These are phyloP conservation scores for Conoideocrella luteorostrata DNA, from an alignment of 2,329 filamentous ascomycete genomes.

Conservation along the genomic window DNA sequence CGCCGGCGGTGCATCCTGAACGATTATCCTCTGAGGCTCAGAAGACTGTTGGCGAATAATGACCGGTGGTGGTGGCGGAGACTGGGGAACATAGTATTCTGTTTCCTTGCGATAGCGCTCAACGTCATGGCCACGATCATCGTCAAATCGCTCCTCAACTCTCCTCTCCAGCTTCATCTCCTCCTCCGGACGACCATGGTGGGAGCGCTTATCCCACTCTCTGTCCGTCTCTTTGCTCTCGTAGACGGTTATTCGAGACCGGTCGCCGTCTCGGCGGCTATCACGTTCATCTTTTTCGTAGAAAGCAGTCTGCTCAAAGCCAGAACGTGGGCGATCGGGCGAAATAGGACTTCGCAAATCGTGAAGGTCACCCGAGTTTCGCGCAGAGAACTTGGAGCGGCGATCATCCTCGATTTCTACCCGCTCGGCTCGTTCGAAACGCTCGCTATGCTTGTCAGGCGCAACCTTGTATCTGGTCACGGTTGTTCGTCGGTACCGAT, in stretches of 20 bases:
- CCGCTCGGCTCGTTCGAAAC: slow-evolving; percentile 31
- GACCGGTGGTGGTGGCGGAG: slow-evolving; percentile 44
- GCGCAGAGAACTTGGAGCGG: slow-evolving; percentile 38
- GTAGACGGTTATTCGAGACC: slow-evolving; percentile 28
- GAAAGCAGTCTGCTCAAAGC: slow-evolving; percentile 36
- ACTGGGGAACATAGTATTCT: slow-evolving; percentile 51
- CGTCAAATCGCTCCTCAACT: slow-evolving; percentile 42
- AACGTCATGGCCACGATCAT: slow-evolving; percentile 40
- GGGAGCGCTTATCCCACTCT: slow-evolving; percentile 38
- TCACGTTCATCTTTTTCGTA: slow-evolving; percentile 41
- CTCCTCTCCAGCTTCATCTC: slow-evolving; percentile 51
- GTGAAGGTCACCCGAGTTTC: slow-evolving; percentile 33
- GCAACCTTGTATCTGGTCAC: slow-evolving; percentile 48
- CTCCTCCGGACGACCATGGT: slow-evolving; percentile 37
- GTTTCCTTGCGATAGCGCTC: slow-evolving; percentile 57
- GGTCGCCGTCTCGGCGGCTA: slow-evolving; percentile 19
- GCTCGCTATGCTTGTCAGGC: slow-evolving; percentile 33
- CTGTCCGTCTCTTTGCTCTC: slow-evolving; percentile 27
- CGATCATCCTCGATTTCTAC: slow-evolving; percentile 40
- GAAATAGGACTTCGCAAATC: slow-evolving; percentile 34
- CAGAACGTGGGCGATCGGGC: slow-evolving; percentile 45
- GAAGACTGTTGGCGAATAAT: slow-evolving; percentile 50
- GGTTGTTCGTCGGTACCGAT: slow-evolving; percentile 40
- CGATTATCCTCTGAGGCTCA: slow-evolving; percentile 54
- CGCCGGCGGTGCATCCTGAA: slow-evolving; percentile 50